A percentile compares a stretch with the other conserved stretches of the same genome.
These are phyloP conservation scores for Penicillium bialowiezense DNA, from an alignment of 495 filamentous ascomycete species.

Conservation along the genomic window DNA sequence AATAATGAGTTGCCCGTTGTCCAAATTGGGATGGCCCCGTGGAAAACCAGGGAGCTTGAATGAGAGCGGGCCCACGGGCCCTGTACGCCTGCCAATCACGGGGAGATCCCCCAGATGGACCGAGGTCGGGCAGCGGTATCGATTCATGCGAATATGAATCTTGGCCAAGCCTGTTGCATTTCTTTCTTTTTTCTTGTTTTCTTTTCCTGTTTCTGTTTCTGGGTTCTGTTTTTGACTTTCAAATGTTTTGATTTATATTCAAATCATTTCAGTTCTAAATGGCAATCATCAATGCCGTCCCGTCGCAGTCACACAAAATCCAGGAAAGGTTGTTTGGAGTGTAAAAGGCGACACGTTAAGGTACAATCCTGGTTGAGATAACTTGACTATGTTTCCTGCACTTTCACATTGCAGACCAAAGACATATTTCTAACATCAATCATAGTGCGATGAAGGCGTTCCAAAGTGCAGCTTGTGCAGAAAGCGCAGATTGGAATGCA, in stretches of 20 bases:
- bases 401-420: no score
- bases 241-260: background rate
- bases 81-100: conserved; percentile 7
- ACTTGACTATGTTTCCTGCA: no score
- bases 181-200: background rate
- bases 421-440: conserved; percentile 1
- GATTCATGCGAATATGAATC: conserved; percentile 1
- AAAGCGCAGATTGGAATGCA: conserved; percentile 37
- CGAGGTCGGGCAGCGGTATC: conserved; percentile 8
- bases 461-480: conserved; percentile 36
- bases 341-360: conserved; percentile 41
- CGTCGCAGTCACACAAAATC: conserved; percentile 38
- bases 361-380: conserved; percentile 6
- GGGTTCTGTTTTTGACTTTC: background rate
- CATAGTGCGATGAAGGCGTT: conserved; percentile 36
- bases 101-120: conserved; percentile 12
- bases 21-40: background rate
- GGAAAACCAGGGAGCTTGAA: no score
- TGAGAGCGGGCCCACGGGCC: background rate
- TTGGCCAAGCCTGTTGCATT: background rate
- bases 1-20: background rate
- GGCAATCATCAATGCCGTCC: conserved; percentile 18
- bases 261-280: background rate
- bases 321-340: conserved; percentile 37
- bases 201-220: background rate